A percentile compares a stretch with the other conserved stretches of the same genome.
Evolutionary conservation across 768 basidiomycete genomes (phyloP).

Genomic region (Rhodotorula graminis): DNA sequence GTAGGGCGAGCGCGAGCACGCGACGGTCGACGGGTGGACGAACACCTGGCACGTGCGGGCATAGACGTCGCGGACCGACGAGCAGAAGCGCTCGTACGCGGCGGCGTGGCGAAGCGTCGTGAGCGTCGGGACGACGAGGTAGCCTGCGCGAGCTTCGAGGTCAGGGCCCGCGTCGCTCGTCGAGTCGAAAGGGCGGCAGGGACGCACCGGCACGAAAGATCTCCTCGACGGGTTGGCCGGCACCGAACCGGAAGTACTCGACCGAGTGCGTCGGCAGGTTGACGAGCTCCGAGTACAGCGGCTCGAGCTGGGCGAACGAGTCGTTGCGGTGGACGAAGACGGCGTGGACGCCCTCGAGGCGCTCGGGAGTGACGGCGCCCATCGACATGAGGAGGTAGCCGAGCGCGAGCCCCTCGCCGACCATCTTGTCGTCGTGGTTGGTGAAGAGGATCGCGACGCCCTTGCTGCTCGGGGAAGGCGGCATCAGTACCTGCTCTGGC

Average conservation of each 20-base stretch:
- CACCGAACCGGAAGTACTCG: conserved; percentile 29
- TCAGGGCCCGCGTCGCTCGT: accelerated
- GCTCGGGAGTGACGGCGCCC: conserved; percentile 12
- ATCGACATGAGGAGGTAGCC: conserved; percentile 16
- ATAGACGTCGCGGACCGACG: background rate
- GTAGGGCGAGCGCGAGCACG: background rate
- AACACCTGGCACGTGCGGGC: background rate
- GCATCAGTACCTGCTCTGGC: too few species aligned
- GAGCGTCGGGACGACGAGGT: background rate
- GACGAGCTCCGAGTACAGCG: conserved; percentile 22
- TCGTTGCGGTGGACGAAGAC: conserved; percentile 27
- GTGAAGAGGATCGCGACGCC: conserved; percentile 22
- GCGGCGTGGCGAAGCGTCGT: conserved; percentile 1
- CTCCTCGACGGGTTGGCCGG: background rate
- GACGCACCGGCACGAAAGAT: conserved; percentile 16
- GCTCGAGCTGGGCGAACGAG: conserved; percentile 11
- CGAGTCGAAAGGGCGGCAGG: background rate
- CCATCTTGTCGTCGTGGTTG: background rate
- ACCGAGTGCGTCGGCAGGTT: conserved; percentile 1
- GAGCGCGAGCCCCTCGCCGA: conserved; percentile 18
- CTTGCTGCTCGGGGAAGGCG: conserved; percentile 7
- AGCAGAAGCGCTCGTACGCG: conserved; percentile 12
- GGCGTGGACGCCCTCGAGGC: conserved; percentile 9
- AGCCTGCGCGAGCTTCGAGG: conserved; percentile 5
- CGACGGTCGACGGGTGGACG: conserved; percentile 19